A percentile compares a stretch with the other conserved stretches of the same genome.
Evolutionary conservation across 257 asterid species (phyloP).

Genomic region (Petrea volubilis): DNA sequence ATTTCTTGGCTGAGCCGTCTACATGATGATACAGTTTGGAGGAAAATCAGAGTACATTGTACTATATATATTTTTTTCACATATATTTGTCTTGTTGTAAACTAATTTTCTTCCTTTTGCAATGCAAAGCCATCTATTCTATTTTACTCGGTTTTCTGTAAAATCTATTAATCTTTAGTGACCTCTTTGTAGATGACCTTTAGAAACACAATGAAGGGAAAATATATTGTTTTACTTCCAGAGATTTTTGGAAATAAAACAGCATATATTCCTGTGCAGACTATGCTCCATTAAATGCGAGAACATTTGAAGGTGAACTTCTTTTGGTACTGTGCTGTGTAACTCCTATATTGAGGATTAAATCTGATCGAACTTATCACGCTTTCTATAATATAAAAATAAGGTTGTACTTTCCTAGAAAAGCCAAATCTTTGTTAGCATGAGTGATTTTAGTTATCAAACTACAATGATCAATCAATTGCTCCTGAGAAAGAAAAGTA

Average conservation of each 20-base stretch:
- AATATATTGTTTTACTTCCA: constrained; percentile 5
- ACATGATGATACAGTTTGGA: constrained; percentile 28
- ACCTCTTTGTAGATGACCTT: constrained; percentile 1
- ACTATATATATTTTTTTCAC: not conserved
- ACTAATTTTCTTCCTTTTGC: constrained; percentile 15
- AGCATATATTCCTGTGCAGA: not conserved
- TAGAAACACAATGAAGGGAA: not conserved
- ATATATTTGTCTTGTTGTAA: constrained; percentile 16
- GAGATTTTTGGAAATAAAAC: not conserved
- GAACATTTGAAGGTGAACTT: not conserved
- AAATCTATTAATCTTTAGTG: not conserved
- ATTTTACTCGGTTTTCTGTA: constrained; percentile 9
- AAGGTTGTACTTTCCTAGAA: not conserved
- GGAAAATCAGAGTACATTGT: constrained; percentile 20
- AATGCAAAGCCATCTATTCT: not conserved
- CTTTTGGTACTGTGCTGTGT: not conserved
- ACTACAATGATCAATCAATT: not conserved
- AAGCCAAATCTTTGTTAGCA: not conserved
- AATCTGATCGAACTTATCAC: not conserved
- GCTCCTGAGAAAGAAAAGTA: too few species aligned
- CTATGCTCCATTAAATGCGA: constrained; percentile 2
- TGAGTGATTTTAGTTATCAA: not conserved
- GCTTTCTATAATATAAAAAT: not conserved
- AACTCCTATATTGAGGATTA: constrained; percentile 5
- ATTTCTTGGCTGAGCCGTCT: constrained; percentile 66